A percentile compares a stretch with the other conserved stretches of the same genome.
phyloP scores from a whole-genome alignment of 495 filamentous ascomycete species.

The Penicillium pancosmium region DNA sequence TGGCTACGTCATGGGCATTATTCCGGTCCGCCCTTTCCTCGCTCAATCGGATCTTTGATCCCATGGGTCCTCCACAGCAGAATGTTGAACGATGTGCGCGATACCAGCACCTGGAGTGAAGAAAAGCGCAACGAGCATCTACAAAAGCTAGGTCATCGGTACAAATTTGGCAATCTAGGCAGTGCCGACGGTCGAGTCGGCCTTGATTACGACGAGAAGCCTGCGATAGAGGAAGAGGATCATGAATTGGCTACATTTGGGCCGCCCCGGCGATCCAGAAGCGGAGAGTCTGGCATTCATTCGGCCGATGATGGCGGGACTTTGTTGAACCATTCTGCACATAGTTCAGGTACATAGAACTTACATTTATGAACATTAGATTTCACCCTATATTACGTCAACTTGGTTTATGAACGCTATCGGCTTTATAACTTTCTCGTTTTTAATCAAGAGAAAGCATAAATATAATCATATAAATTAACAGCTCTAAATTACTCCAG shows the following conservation, averaged over 20 bases:
- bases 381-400: no score
- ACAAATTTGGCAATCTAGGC: neutral
- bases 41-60: slow-evolving; percentile 25
- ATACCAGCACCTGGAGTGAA: slow-evolving; percentile 3
- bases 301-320: neutral
- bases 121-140: slow-evolving; percentile 10
- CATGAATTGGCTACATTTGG: neutral
- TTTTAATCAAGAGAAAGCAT: no score
- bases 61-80: slow-evolving; percentile 27
- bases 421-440: no score
- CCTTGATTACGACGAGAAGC: slow-evolving; percentile 12
- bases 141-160: neutral
- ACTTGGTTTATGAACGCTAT: no score
- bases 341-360: no score
- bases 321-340: no score
- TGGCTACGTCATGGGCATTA: slow-evolving; percentile 16
- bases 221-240: neutral
- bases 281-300: neutral
- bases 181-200: neutral
- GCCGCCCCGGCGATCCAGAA: no score
- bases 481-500: no score
- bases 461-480: no score
- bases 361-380: no score
- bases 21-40: slow-evolving; percentile 24
- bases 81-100: slow-evolving; percentile 18